phyloP scores from a whole-genome alignment of 768 basidiomycete genomes.

The Psilocybe cyanescens region DNA sequence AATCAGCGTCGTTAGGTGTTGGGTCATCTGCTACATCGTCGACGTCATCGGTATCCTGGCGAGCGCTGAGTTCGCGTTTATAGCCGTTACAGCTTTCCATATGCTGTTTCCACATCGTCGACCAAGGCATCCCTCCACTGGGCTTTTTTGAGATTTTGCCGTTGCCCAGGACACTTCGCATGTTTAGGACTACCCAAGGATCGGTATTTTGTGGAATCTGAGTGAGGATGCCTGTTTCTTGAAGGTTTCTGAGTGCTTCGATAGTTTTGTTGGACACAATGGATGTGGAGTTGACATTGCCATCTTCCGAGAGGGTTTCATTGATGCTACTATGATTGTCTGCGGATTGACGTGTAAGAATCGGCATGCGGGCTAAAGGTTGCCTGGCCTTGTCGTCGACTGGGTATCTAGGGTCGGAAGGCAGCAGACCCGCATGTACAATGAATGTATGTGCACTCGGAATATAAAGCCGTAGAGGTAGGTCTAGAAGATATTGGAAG shows the following conservation, averaged over 20 bases:
- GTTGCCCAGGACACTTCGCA: constrained; percentile 55
- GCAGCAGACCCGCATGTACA: constrained; percentile 84
- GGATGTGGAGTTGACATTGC: not conserved
- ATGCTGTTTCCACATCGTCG: constrained; percentile 71
- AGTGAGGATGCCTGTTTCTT: constrained; percentile 70
- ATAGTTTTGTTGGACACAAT: constrained; percentile 10
- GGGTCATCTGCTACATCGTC: not conserved
- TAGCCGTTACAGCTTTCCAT: constrained; percentile 63
- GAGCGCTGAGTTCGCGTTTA: not conserved
- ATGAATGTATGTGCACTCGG: constrained; percentile 78
- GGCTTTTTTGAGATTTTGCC: constrained; percentile 47
- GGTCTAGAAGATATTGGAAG: constrained; percentile 71
- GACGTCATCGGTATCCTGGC: constrained; percentile 13
- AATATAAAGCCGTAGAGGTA: constrained; percentile 77
- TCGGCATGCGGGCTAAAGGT: constrained; percentile 71
- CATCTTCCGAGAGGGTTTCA: not conserved
- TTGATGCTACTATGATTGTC: not conserved
- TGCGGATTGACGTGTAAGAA: constrained; percentile 22
- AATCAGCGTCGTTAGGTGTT: constrained; percentile 3
- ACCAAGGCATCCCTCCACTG: constrained; percentile 71
- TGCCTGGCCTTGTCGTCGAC: constrained; percentile 55
- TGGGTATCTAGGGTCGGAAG: constrained; percentile 62
- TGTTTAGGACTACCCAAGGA: constrained; percentile 79
- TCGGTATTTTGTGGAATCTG: constrained; percentile 77
- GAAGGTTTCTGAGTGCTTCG: constrained; percentile 50